phyloP scores from a whole-genome alignment of 345 rosid species.

The Eucalyptus pumila region DNA sequence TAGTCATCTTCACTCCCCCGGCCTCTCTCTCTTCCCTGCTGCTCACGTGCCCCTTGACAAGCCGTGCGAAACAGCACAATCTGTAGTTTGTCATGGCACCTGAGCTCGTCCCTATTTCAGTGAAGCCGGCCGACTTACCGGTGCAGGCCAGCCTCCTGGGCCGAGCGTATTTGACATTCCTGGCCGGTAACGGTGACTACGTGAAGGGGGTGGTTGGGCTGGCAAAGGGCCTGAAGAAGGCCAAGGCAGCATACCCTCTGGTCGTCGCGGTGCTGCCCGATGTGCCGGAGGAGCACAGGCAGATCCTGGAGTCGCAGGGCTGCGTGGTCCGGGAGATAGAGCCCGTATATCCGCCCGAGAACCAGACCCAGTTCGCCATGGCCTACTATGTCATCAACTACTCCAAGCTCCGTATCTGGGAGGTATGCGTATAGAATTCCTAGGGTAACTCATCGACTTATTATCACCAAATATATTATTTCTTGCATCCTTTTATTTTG shows the following conservation, averaged over 20 bases:
- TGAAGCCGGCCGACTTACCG: neutral
- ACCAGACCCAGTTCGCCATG: slow-evolving; percentile 73
- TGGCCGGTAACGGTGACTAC: slow-evolving; percentile 80
- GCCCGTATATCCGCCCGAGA: slow-evolving; percentile 78
- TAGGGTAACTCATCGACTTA: neutral
- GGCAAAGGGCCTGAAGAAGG: slow-evolving; percentile 69
- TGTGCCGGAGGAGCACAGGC: slow-evolving; percentile 75
- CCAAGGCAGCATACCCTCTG: slow-evolving; percentile 40
- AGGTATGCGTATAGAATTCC: slow-evolving; percentile 18
- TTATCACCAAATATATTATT: neutral
- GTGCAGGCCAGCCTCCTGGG: neutral
- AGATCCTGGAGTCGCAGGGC: slow-evolving; percentile 49
- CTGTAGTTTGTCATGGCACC: neutral
- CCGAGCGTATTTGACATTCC: slow-evolving; percentile 63
- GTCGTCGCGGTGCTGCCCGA: slow-evolving; percentile 76
- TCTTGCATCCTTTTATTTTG: neutral
- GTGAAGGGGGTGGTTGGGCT: slow-evolving; percentile 76
- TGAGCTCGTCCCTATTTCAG: neutral
- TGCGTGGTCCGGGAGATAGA: slow-evolving; percentile 71
- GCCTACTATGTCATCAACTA: slow-evolving; percentile 87
- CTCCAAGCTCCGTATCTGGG: slow-evolving; percentile 92
- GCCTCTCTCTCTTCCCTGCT: neutral
- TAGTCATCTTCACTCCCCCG: neutral
- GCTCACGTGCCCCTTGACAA: neutral
- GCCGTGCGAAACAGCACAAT: neutral